phyloP scores from a whole-genome alignment of 2,329 filamentous ascomycete genomes.

The Aspergillus puulaauensis region DNA sequence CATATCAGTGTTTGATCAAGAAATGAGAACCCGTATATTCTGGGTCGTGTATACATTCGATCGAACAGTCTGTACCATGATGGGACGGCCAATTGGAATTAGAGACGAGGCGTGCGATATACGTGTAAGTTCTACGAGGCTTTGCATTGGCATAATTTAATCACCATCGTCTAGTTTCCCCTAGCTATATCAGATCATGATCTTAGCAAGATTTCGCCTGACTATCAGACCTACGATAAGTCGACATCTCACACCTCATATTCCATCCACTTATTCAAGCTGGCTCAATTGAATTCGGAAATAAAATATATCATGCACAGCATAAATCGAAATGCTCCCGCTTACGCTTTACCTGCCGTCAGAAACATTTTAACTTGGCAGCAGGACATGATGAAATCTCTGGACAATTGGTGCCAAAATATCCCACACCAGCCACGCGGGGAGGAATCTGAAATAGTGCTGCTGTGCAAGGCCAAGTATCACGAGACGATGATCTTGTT shows the following conservation, averaged over 20 bases:
- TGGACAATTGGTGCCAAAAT: constrained; percentile 43
- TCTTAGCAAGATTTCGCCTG: background rate
- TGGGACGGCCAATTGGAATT: constrained; percentile 57
- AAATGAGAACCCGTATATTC: constrained; percentile 57
- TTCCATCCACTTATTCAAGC: constrained; percentile 50
- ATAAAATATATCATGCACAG: constrained; percentile 60
- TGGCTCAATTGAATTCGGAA: constrained; percentile 52
- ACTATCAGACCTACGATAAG: constrained; percentile 11
- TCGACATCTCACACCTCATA: constrained; percentile 38
- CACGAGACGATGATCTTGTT: constrained; percentile 52
- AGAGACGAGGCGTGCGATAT: constrained; percentile 57
- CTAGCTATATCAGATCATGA: constrained; percentile 15
- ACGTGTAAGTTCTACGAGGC: constrained; percentile 35
- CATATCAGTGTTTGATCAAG: constrained; percentile 51
- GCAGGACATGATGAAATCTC: constrained; percentile 37
- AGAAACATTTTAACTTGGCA: constrained; percentile 51
- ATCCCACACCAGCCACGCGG: constrained; percentile 31
- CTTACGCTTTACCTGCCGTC: constrained; percentile 51
- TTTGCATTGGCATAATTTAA: background rate
- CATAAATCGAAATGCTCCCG: constrained; percentile 47
- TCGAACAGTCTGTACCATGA: constrained; percentile 54
- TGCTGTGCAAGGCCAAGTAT: constrained; percentile 48
- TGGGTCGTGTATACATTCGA: constrained; percentile 57
- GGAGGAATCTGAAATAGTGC: constrained; percentile 11
- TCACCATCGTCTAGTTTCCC: constrained; percentile 17